phyloP scores from a whole-genome alignment of 2,329 filamentous ascomycete genomes.

The Grosmannia huntii region DNA sequence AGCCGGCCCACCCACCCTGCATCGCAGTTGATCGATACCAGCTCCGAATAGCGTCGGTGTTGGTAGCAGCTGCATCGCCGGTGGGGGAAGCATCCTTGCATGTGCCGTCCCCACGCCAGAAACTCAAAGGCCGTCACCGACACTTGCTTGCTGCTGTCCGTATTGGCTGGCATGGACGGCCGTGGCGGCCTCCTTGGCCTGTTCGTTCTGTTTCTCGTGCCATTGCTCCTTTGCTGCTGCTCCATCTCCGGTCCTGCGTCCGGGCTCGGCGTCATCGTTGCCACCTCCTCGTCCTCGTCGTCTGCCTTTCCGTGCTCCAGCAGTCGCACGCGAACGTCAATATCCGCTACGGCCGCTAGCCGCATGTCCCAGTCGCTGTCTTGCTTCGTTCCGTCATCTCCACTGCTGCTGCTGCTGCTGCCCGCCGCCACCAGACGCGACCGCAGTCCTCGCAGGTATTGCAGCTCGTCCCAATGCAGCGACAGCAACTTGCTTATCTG shows the following conservation, averaged over 20 bases:
- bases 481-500: slow-evolving; percentile 10
- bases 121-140: slow-evolving; percentile 21
- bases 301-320: slow-evolving; percentile 7
- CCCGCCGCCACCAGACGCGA: background rate
- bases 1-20: slow-evolving; percentile 7
- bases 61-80: slow-evolving; percentile 17
- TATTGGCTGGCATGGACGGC: background rate
- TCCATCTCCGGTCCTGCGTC: background rate
- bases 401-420: background rate
- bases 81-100: slow-evolving; percentile 21
- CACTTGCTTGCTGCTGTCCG: slow-evolving; percentile 5
- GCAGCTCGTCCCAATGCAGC: slow-evolving; percentile 6
- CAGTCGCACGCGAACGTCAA: slow-evolving; percentile 6
- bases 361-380: background rate
- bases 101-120: slow-evolving; percentile 22
- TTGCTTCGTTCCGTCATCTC: background rate
- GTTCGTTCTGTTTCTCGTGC: background rate
- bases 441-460: slow-evolving; percentile 4
- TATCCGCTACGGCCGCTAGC: slow-evolving; percentile 1
- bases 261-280: background rate
- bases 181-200: background rate
- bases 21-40: slow-evolving; percentile 14
- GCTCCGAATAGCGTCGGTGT: slow-evolving; percentile 12
- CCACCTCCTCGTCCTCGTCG: background rate
- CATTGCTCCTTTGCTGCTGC: background rate